phyloP scores from a whole-genome alignment of 345 rosid genomes.

The Citrus glauca region DNA sequence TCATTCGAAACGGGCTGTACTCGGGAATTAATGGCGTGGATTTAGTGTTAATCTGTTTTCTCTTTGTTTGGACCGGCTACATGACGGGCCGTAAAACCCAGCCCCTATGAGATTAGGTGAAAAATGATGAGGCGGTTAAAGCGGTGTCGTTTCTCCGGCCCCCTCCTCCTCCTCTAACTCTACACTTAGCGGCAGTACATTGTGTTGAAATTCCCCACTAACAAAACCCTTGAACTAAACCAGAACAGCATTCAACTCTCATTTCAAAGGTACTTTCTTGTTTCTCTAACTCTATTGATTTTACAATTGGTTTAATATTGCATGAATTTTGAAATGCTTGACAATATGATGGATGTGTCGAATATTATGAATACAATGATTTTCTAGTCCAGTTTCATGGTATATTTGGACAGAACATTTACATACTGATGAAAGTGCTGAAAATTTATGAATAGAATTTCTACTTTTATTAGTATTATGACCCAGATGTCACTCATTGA shows the following conservation, averaged over 20 bases:
- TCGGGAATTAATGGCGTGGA: no score
- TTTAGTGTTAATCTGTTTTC: no score
- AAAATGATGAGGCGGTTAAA: neutral
- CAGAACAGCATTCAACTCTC: neutral
- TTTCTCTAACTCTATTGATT: neutral
- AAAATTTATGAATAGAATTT: neutral
- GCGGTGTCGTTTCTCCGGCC: neutral
- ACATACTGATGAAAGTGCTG: neutral
- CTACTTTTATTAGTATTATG: neutral
- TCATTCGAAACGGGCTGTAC: no score
- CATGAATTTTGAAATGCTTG: neutral
- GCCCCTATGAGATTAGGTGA: neutral
- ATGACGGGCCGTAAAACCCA: no score
- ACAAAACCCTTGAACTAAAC: neutral
- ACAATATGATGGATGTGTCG: neutral
- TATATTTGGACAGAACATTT: neutral
- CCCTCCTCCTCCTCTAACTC: neutral
- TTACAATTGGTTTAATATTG: neutral
- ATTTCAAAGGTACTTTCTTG: neutral
- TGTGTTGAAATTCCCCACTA: neutral
- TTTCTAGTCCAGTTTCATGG: neutral
- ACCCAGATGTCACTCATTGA: neutral
- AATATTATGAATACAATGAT: no score
- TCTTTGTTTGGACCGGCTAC: no score
- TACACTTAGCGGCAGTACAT: neutral